Percentiles rank a stretch among this genome's conserved stretches.
Conservation (phyloP, 768 basidiomycete species). For the Pulveroboletus sp. region DNA sequence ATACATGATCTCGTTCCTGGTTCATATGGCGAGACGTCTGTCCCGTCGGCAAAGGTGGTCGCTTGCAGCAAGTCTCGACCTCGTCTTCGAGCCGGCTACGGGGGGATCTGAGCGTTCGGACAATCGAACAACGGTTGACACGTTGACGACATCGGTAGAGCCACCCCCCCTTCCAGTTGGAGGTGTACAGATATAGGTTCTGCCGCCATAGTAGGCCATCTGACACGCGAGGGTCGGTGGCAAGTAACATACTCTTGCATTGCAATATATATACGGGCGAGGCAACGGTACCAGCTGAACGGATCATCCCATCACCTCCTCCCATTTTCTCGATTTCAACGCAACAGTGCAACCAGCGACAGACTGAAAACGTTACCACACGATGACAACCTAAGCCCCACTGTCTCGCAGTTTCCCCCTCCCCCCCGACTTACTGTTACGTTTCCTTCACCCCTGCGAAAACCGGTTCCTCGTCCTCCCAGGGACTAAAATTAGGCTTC, state of each 20-base stretch:
- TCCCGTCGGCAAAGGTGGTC: not conserved
- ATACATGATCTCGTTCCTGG: not conserved
- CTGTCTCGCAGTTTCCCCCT: not conserved
- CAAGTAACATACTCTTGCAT: constrained; percentile 27
- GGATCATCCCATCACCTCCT: constrained; percentile 19
- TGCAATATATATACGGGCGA: constrained; percentile 29
- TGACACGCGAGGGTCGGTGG: not conserved
- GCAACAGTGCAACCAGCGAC: constrained; percentile 12
- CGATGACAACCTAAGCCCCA: constrained; percentile 3
- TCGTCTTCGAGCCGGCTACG: not conserved
- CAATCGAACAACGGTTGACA: not conserved
- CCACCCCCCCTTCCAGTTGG: not conserved
- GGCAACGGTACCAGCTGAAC: constrained; percentile 20
- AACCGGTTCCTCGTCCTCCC: constrained; percentile 65
- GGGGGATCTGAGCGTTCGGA: not conserved
- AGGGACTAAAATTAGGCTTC: constrained; percentile 75
- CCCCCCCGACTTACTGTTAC: constrained; percentile 15
- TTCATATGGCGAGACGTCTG: too few relatives aligned
- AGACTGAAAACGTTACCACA: constrained; percentile 10
- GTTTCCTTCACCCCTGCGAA: constrained; percentile 16
- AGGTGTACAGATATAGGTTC: constrained; percentile 5
- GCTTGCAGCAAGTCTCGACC: not conserved
- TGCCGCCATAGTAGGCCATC: not conserved
- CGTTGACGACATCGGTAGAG: not conserved
- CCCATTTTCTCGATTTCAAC: constrained; percentile 13